These are phyloP conservation scores for Aspergillus ochraceus DNA, from an alignment of 2,329 filamentous ascomycete species.

Conservation along the genomic window DNA sequence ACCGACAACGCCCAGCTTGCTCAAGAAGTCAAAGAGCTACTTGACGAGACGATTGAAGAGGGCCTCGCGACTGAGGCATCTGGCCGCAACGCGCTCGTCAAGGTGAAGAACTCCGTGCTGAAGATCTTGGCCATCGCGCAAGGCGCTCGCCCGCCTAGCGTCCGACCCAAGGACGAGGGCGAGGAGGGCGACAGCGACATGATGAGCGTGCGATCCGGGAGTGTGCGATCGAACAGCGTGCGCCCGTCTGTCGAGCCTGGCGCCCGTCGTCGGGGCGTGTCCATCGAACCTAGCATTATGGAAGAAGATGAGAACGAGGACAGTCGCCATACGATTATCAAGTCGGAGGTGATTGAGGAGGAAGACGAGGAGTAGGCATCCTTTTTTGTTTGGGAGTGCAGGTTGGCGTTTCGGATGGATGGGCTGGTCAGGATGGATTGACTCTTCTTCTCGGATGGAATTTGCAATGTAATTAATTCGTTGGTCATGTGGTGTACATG, in stretches of 20 bases:
- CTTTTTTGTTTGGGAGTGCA: slow-evolving; percentile 5
- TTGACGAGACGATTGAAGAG: slow-evolving; percentile 57
- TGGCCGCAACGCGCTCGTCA: slow-evolving; percentile 46
- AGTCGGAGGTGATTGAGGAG: slow-evolving; percentile 32
- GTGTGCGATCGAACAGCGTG: slow-evolving; percentile 30
- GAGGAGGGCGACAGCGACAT: slow-evolving; percentile 33
- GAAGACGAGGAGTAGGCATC: slow-evolving; percentile 16
- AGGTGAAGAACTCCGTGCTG: slow-evolving; percentile 45
- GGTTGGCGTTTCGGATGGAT: slow-evolving; percentile 17
- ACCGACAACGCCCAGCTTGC: slow-evolving; percentile 54
- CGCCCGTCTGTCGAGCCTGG: slow-evolving; percentile 33
- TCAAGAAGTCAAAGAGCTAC: slow-evolving; percentile 57
- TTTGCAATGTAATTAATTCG: slow-evolving; percentile 14
- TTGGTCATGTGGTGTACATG: not conserved
- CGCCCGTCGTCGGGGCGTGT: slow-evolving; percentile 23
- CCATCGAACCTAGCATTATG: slow-evolving; percentile 38
- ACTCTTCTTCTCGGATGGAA: not conserved
- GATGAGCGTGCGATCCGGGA: slow-evolving; percentile 29
- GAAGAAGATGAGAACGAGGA: slow-evolving; percentile 42
- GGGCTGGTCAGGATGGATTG: not conserved
- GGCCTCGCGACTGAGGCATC: slow-evolving; percentile 43
- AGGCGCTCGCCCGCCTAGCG: slow-evolving; percentile 36
- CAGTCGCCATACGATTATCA: slow-evolving; percentile 33
- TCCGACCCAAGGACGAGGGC: slow-evolving; percentile 32
- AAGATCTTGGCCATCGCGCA: slow-evolving; percentile 52